A percentile compares a stretch with the other conserved stretches of the same genome.
Conservation (phyloP, 2,329 filamentous ascomycete species). For the Pleomassaria siparia region DNA sequence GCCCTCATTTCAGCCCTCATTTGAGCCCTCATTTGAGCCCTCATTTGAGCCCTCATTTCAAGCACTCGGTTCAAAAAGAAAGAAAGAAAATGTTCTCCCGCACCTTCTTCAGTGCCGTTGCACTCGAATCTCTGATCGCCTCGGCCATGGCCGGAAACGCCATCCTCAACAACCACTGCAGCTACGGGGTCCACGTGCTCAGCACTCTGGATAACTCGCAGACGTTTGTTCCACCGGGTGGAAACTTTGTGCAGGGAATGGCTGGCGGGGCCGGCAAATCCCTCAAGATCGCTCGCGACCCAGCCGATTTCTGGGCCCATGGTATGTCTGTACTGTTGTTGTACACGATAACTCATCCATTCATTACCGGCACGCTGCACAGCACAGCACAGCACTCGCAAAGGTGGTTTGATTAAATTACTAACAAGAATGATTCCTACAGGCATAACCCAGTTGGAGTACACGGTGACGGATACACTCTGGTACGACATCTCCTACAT, state of each 20-base stretch:
- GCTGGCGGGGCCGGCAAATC: neutral
- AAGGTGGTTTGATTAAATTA: no score
- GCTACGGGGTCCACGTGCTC: neutral
- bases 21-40: neutral
- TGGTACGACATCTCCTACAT: slow-evolving; percentile 19
- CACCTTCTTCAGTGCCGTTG: neutral
- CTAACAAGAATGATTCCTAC: neutral
- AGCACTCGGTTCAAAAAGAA: no score
- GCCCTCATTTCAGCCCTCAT: neutral
- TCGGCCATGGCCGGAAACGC: slow-evolving; percentile 1
- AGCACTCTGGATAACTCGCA: neutral
- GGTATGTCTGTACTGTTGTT: neutral
- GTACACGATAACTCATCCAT: no score
- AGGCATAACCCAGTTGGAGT: slow-evolving; percentile 18
- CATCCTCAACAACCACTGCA: neutral
- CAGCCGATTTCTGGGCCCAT: neutral
- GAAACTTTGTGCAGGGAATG: neutral
- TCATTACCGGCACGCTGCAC: no score
- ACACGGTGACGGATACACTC: slow-evolving; percentile 10
- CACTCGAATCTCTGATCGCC: neutral
- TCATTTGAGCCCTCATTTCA: neutral
- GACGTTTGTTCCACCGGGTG: neutral
- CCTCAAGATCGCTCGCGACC: neutral
- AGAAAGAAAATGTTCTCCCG: slow-evolving; percentile 1
- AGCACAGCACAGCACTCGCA: no score